phyloP scores from a whole-genome alignment of 2,329 filamentous ascomycete genomes.

The Allantophomopsis lycopodina region DNA sequence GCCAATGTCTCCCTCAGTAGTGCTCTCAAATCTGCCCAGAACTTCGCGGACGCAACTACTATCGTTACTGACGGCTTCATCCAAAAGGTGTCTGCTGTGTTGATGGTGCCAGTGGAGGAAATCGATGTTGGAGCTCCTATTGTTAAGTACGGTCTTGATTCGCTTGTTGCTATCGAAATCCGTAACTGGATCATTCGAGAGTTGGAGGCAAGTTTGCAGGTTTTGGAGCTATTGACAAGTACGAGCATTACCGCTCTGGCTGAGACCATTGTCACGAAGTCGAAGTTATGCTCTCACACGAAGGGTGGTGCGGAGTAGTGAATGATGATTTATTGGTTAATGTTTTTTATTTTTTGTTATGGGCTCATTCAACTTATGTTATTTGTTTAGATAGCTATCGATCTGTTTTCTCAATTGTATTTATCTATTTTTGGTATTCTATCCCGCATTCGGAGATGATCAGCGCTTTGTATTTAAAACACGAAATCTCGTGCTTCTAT shows the following conservation, averaged over 20 bases:
- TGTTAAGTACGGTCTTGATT: conserved; percentile 37
- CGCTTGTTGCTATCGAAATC: conserved; percentile 32
- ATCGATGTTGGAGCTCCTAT: conserved; percentile 28
- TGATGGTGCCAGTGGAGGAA: conserved; percentile 34
- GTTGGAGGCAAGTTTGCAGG: conserved; percentile 34
- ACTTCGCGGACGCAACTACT: conserved; percentile 29
- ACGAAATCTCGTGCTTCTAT: no score
- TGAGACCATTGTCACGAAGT: conserved; percentile 32
- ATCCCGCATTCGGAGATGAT: no score
- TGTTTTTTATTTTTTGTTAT: no score
- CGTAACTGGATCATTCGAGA: conserved; percentile 32
- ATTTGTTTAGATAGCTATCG: no score
- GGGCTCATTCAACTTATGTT: no score
- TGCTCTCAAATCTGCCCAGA: conserved; percentile 26
- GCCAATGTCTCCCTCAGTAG: conserved; percentile 27
- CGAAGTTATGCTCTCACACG: conserved; percentile 6
- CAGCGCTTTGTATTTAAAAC: no score
- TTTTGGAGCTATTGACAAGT: conserved; percentile 38
- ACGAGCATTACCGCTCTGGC: conserved; percentile 34
- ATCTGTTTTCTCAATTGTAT: no score
- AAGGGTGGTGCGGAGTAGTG: no score
- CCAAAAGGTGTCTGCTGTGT: conserved; percentile 31
- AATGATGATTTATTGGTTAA: no score
- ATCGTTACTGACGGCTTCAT: conserved; percentile 29
- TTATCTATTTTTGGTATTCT: no score